Evolutionary conservation across 2,329 filamentous ascomycete species (phyloP).

Genomic region (Pestalotiopsis sp.): DNA sequence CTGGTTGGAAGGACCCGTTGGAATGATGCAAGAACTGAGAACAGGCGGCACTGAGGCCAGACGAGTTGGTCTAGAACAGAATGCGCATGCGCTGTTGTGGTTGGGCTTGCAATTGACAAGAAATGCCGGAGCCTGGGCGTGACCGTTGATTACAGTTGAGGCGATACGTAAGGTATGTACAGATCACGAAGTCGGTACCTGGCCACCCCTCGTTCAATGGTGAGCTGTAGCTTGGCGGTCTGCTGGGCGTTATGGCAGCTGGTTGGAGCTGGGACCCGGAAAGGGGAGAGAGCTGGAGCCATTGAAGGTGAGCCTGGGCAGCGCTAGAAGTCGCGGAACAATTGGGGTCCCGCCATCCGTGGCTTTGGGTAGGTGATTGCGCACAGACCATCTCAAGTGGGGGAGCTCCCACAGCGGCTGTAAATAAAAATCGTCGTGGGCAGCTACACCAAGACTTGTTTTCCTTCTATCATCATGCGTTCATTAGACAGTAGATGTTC

Average conservation of each 20-base stretch:
- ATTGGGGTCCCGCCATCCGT: neutral
- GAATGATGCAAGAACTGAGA: conserved; percentile 23
- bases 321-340: neutral
- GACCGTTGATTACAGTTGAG: conserved; percentile 6
- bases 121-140: conserved; percentile 13
- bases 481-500: conserved; percentile 82
- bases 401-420: neutral
- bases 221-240: conserved; percentile 9
- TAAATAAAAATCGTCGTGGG: conserved; percentile 3
- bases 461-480: conserved; percentile 64
- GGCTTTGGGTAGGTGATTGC: neutral
- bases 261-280: neutral
- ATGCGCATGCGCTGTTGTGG: conserved; percentile 22
- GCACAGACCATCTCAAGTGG: neutral
- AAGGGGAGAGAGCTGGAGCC: neutral
- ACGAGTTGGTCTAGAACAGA: conserved; percentile 17
- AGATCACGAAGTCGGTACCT: conserved; percentile 5
- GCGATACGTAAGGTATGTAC: conserved; percentile 2
- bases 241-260: neutral
- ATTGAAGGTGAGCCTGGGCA: neutral
- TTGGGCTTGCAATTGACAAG: conserved; percentile 16
- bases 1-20: conserved; percentile 26
- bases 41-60: conserved; percentile 34
- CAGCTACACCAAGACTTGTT: conserved; percentile 11
- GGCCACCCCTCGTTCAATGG: conserved; percentile 9